Evolutionary conservation across 306 rosid genomes (phyloP), one percentile per base, ranked within the genome.

Genomic region (Bauhinia variegata): DNA sequence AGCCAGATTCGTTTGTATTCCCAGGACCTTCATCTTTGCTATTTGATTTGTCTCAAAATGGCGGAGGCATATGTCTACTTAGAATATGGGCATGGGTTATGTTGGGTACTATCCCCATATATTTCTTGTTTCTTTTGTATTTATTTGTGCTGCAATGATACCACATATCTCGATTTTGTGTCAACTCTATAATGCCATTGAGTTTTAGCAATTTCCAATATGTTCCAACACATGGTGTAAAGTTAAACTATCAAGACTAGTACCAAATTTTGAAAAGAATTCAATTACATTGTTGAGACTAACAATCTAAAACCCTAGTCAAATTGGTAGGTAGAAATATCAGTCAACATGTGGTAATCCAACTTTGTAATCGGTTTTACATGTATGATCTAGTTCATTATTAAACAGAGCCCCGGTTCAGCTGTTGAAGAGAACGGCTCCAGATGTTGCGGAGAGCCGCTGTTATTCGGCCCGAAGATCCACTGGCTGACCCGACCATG

Each of bases 301-400:
- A 54, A 12, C 36, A 10, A 32, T 62, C 42, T 30, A 42, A n/a
- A 54, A 13, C 49, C 38, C 28, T 43, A n/a, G 28, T 59, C 28
- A 23, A 28, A 61, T 48, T 67, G 72, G 46, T 41, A 10, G 34
- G 41, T 33, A 68, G 71, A 69, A 63, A 36, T 64, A 44, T 63
- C 8, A 47, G 23, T 54, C 12, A 28, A 44, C 47, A 9, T 12
- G 36, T 55, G 58, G 16, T 54, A 47, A 16, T 51, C 57, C 52
- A 12, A 57, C 55, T 65, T 57, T 34, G 34, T 16, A 4, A 28
- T 66, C 18, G 19, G 8, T 33, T 38, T 41, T 59, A 44, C 34
- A 31, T 44, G 5, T 46, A n/a, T 47, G 42, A 7, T 58, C 51
- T 47, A 71, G 12, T 56, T 49, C 34, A 55, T 56, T 44, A 17